Evolutionary conservation across 2,329 filamentous ascomycete genomes (phyloP), one percentile per base, ranked within the genome.

Genomic region (Sporothrix protearum): DNA sequence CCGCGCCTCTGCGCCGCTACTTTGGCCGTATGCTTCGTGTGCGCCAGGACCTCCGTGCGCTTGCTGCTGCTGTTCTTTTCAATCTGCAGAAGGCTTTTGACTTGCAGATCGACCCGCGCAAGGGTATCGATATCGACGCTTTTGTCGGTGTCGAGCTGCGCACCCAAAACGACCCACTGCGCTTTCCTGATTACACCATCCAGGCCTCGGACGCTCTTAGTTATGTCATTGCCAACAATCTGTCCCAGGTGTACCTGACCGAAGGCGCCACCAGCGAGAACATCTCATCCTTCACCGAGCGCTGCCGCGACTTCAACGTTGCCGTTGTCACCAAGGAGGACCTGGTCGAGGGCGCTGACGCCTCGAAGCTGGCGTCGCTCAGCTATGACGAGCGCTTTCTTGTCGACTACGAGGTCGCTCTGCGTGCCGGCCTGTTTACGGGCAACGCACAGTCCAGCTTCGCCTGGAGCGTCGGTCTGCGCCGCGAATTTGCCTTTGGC

Each of bases 371-470:
- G 5, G 71, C 78, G 14, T 71, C 72, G 25, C 75, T 86, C 49
- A 81, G 77, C 25, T 85, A 81, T 81, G 84, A 86, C 76, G 84
- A 86, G 77, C 81, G 83, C 71, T 82, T 81, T 2, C 77, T 86
- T 25, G 81, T 86, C 7, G 85, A 87, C 76, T 86, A 83, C 76
- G 83, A 86, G 74, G 80, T 87, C 3, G 77, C 86, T 74, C 77
- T 82, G 68, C 78, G 82, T 33, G 81, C 82, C 25, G 81, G 80
- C 12, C 76, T 81, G 22, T 81, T 86, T 71, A 80, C 80, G 0
- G 85, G 85, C 0, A 77, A 82, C 10, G 80, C 81, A 9, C 81
- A 81, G 75, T 84, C 82, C 71, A 80, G 78, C 72, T 85, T 85
- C 69, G 80, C 81, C 16, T 85, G 83, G 80, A 83, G 83, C 70